phyloP scores from a whole-genome alignment of 768 basidiomycete genomes.

The Ramaria sp. region DNA sequence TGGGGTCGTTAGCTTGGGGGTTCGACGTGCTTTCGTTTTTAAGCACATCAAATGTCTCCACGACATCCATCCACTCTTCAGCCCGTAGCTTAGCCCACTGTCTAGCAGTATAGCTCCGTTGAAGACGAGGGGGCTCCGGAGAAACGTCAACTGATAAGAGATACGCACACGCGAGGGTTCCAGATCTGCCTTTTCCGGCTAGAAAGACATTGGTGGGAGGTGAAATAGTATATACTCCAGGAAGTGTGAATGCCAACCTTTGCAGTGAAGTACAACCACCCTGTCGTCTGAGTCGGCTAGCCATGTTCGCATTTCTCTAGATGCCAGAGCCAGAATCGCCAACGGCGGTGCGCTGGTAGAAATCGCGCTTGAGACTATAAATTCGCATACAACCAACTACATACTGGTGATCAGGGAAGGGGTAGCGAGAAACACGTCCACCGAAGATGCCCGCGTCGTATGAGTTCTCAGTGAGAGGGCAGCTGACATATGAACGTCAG shows the following conservation, averaged over 20 bases:
- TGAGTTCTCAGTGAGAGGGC: slow-evolving; percentile 69
- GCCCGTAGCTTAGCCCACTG: slow-evolving; percentile 38
- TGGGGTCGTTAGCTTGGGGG: neutral
- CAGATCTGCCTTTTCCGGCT: slow-evolving; percentile 81
- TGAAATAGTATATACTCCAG: neutral
- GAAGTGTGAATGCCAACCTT: slow-evolving; percentile 36
- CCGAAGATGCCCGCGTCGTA: slow-evolving; percentile 63
- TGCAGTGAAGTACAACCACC: slow-evolving; percentile 79
- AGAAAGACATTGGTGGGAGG: neutral
- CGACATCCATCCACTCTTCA: slow-evolving; percentile 35
- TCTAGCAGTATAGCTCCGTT: slow-evolving; percentile 35
- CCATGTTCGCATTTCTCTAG: slow-evolving; percentile 68
- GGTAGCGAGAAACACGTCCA: slow-evolving; percentile 71
- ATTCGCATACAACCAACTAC: slow-evolving; percentile 19
- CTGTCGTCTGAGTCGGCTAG: slow-evolving; percentile 51
- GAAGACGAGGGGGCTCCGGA: slow-evolving; percentile 37
- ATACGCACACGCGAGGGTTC: slow-evolving; percentile 77
- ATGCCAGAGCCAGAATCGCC: slow-evolving; percentile 58
- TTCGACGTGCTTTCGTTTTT: slow-evolving; percentile 22
- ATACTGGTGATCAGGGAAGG: slow-evolving; percentile 86
- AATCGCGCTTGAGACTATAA: neutral
- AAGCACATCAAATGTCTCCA: slow-evolving; percentile 26
- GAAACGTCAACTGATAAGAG: slow-evolving; percentile 47
- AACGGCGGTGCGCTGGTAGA: slow-evolving; percentile 60
- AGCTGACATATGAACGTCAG: slow-evolving; percentile 22